Percentiles rank a stretch among this genome's conserved stretches.
Conservation (phyloP, 129 eudicot genomes). For the Escallonia rubra region DNA sequence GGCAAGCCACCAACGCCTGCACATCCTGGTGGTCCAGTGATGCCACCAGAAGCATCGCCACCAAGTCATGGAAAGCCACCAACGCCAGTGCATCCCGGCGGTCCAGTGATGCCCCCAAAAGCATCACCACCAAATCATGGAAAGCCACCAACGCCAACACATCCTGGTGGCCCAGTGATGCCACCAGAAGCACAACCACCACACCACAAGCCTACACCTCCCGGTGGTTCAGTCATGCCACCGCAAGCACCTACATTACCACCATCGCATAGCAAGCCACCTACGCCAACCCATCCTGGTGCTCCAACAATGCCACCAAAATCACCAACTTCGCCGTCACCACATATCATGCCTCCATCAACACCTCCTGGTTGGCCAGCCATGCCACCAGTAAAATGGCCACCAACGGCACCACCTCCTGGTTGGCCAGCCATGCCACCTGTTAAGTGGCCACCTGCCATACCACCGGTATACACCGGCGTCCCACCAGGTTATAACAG, state of each 20-base stretch:
- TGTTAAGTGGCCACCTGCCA: not conserved
- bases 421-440: constrained; percentile 24
- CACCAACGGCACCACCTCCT: not conserved
- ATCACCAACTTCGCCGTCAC: constrained; percentile 21
- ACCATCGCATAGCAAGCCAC: constrained; percentile 11
- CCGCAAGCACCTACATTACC: constrained; percentile 21
- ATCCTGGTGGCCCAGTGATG: not conserved
- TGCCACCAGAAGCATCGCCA: constrained; percentile 20
- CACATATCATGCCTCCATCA: not conserved
- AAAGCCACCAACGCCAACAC: constrained; percentile 18
- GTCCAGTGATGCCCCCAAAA: constrained; percentile 22
- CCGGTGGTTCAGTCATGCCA: constrained; percentile 6
- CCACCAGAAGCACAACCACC: constrained; percentile 14
- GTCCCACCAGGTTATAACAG: constrained; percentile 24
- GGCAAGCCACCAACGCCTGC: constrained; percentile 14
- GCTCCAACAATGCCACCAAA: constrained; percentile 29
- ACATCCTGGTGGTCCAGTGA: constrained; percentile 24
- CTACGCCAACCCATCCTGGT: constrained; percentile 29
- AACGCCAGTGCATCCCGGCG: constrained; percentile 17
- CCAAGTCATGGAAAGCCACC: constrained; percentile 7
- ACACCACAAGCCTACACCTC: not conserved
- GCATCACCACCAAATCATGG: constrained; percentile 19
- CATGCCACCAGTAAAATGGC: constrained; percentile 22
- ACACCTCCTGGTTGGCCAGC: constrained; percentile 24
- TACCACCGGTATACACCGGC: not conserved